Evolutionary conservation across 2,329 filamentous ascomycete species (phyloP).

Genomic region (Xylaria sp.): DNA sequence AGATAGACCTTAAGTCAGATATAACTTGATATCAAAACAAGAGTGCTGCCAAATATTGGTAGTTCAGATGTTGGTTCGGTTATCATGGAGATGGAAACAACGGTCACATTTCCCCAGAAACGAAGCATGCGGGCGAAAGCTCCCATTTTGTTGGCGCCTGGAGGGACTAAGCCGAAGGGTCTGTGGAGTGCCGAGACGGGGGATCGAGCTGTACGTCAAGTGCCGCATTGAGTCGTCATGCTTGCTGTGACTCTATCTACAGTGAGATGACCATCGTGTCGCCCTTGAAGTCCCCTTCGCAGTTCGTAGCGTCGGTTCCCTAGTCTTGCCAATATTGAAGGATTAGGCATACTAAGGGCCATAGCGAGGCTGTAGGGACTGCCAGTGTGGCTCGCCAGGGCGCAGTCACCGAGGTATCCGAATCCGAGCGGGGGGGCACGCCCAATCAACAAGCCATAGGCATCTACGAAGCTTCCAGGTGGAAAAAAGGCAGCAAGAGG

Average conservation of each 20-base stretch:
- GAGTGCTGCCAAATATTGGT: not conserved
- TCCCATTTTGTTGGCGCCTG: constrained; percentile 2
- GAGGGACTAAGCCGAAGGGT: constrained; percentile 1
- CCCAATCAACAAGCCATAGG: constrained; percentile 10
- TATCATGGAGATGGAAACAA: not conserved
- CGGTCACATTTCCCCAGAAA: not conserved
- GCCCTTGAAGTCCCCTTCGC: not conserved
- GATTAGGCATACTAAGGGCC: not conserved
- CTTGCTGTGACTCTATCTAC: not conserved
- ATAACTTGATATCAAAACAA: not conserved
- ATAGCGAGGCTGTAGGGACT: constrained; percentile 8
- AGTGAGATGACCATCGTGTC: not conserved
- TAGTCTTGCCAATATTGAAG: not conserved
- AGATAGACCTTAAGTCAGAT: not conserved
- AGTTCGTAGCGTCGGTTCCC: not conserved
- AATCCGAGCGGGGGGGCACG: not conserved
- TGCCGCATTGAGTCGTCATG: constrained; percentile 8
- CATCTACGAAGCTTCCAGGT: not conserved
- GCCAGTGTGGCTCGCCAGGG: not conserved
- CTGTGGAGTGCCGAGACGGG: not conserved
- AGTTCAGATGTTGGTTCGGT: no score
- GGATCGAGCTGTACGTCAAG: not conserved
- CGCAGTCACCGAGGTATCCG: not conserved
- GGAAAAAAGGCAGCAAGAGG: constrained; percentile 23
- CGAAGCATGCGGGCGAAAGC: not conserved